A percentile compares a stretch with the other conserved stretches of the same genome.
Conservation (phyloP, 108 stramenopile genomes). For the Aurantiochytrium sp. region DNA sequence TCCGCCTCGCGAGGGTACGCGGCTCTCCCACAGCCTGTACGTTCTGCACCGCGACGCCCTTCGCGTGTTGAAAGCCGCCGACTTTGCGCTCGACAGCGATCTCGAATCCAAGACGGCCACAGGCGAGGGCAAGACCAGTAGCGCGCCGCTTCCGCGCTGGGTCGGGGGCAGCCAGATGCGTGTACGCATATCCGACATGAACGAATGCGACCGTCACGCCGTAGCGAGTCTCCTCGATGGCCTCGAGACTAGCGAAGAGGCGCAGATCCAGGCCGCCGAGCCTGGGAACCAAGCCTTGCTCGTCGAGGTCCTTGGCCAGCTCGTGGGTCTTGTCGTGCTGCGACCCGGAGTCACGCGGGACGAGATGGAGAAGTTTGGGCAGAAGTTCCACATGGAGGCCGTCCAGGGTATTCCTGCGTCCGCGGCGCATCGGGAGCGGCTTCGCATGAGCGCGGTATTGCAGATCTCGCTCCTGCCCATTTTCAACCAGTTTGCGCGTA, state of each 20-base stretch:
- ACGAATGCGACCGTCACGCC: not conserved
- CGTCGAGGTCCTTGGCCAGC: not conserved
- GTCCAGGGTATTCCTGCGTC: not conserved
- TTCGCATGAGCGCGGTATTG: not conserved
- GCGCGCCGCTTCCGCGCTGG: not conserved
- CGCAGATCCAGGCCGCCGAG: not conserved
- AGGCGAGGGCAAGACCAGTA: not conserved
- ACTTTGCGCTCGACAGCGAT: not conserved
- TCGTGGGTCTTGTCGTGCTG: not conserved
- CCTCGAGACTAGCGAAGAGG: not conserved
- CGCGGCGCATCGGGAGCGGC: not conserved
- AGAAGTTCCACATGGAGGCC: not conserved
- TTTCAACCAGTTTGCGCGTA: not conserved
- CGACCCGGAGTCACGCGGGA: not conserved
- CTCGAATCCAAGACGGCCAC: not conserved
- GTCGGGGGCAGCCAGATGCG: slow-evolving; percentile 1
- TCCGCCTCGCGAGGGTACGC: slow-evolving; percentile 25
- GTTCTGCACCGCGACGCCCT: slow-evolving; percentile 45
- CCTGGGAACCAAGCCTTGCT: not conserved
- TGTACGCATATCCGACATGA: not conserved
- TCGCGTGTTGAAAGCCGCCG: not conserved
- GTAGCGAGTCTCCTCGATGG: not conserved
- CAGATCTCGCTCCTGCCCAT: not conserved
- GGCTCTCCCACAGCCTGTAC: slow-evolving; percentile 50
- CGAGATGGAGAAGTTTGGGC: not conserved